phyloP scores from a whole-genome alignment of 2,329 filamentous ascomycete genomes.

The Metarhizium brunneum region DNA sequence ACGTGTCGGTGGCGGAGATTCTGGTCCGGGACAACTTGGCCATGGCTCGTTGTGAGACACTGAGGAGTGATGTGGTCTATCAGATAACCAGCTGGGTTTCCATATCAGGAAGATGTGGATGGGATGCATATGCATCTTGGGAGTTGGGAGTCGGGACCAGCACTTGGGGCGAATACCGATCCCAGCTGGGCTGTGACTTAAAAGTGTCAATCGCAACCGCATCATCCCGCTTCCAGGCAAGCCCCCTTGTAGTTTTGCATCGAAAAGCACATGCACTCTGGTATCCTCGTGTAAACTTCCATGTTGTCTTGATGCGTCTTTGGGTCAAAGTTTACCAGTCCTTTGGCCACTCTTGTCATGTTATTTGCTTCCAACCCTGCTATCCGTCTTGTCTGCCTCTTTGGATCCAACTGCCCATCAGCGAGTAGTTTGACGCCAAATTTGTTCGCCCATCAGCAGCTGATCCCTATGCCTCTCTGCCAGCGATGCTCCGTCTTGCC shows the following conservation, averaged over 20 bases:
- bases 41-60: too few relatives aligned
- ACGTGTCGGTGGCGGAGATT: neutral
- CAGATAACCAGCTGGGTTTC: too few relatives aligned
- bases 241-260: too few relatives aligned
- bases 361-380: conserved; percentile 35
- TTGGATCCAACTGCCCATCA: conserved; percentile 40
- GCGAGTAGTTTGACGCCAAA: conserved; percentile 46
- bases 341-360: conserved; percentile 23
- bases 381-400: conserved; percentile 35
- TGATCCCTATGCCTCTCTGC: conserved; percentile 67
- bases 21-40: neutral
- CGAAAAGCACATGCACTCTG: too few relatives aligned
- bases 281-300: conserved; percentile 3
- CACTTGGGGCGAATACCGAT: too few relatives aligned
- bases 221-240: too few relatives aligned
- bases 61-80: too few relatives aligned
- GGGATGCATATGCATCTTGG: too few relatives aligned
- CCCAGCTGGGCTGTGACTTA: too few relatives aligned
- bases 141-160: too few relatives aligned
- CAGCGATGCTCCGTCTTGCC: conserved; percentile 82
- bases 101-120: too few relatives aligned
- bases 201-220: too few relatives aligned
- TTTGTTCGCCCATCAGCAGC: conserved; percentile 42
- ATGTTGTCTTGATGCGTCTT: conserved; percentile 29
- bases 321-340: conserved; percentile 32